Percentiles rank a stretch among this genome's conserved stretches.
These are phyloP conservation scores for Trifolium repens DNA, from an alignment of 306 rosid species.

Conservation along the genomic window DNA sequence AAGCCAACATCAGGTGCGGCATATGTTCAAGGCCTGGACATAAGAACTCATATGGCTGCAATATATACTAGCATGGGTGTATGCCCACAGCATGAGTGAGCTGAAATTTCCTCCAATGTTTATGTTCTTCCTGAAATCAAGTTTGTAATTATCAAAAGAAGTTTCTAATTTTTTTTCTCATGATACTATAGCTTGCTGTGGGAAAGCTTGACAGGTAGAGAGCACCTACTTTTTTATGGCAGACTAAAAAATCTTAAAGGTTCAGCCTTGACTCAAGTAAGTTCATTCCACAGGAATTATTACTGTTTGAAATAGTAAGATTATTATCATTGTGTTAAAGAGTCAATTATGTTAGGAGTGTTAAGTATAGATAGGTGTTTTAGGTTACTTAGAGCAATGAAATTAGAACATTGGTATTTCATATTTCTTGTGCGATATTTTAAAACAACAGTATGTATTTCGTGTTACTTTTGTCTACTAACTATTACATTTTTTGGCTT, in stretches of 20 bases:
- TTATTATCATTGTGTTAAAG: not conserved
- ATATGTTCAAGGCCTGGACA: constrained; percentile 75
- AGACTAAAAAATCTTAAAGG: constrained; percentile 91
- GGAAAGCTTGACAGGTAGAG: constrained; percentile 88
- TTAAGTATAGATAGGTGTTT: not conserved
- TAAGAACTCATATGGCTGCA: constrained; percentile 67
- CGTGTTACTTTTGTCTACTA: not conserved
- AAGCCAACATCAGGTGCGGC: constrained; percentile 81
- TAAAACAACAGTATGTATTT: not conserved
- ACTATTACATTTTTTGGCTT: constrained; percentile 1
- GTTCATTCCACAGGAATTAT: constrained; percentile 35
- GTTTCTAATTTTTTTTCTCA: not conserved
- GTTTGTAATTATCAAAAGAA: not conserved
- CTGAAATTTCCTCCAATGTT: constrained; percentile 33
- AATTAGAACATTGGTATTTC: constrained; percentile 14
- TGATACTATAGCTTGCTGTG: constrained; percentile 69
- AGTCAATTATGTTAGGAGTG: not conserved
- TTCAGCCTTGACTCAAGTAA: constrained; percentile 66
- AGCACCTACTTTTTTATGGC: constrained; percentile 90
- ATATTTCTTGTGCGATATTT: not conserved
- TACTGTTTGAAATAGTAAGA: constrained; percentile 26
- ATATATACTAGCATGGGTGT: constrained; percentile 92
- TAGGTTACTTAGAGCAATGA: not conserved
- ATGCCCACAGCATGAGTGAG: constrained; percentile 95
- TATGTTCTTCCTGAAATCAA: constrained; percentile 13